These are phyloP conservation scores for Candida maesae DNA, from an alignment of 805 yeast genomes.

Conservation along the genomic window DNA sequence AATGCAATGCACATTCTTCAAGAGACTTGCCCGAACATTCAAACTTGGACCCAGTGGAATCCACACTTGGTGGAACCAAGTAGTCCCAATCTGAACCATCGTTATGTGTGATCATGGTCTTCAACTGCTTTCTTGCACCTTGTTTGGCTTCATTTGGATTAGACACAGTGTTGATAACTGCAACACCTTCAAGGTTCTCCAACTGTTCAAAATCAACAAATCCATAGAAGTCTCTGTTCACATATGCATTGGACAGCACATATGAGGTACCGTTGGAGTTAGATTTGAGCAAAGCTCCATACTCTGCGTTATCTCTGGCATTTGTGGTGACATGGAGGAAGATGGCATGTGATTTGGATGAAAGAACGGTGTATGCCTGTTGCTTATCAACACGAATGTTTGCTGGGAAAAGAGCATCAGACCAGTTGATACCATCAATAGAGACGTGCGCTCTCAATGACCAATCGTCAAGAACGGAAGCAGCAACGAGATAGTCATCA, in stretches of 20 bases:
- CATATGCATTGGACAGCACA: conserved; percentile 60
- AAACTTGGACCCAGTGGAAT: conserved; percentile 56
- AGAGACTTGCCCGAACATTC: conserved; percentile 48
- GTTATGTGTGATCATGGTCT: conserved; percentile 74
- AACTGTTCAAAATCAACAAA: conserved; percentile 87
- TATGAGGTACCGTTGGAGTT: conserved; percentile 90
- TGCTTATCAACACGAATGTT: conserved; percentile 54
- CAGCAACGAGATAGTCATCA: conserved; percentile 71
- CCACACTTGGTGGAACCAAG: conserved; percentile 63
- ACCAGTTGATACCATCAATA: conserved; percentile 70
- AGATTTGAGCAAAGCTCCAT: conserved; percentile 80
- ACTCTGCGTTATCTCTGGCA: conserved; percentile 47
- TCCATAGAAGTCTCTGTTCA: conserved; percentile 70
- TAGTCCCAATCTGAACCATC: conserved; percentile 89
- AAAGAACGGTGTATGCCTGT: conserved; percentile 76
- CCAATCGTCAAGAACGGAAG: conserved; percentile 47
- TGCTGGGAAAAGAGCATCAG: conserved; percentile 77
- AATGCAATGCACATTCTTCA: conserved; percentile 69
- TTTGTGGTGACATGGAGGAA: conserved; percentile 80
- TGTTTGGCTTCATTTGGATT: conserved; percentile 44
- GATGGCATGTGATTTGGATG: conserved; percentile 65
- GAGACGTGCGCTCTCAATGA: conserved; percentile 69
- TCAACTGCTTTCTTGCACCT: conserved; percentile 52
- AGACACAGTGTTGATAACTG: conserved; percentile 65
- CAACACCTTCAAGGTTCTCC: conserved; percentile 80